Evolutionary conservation across 306 rosid species (phyloP).

Genomic region (Carpinus fangiana): DNA sequence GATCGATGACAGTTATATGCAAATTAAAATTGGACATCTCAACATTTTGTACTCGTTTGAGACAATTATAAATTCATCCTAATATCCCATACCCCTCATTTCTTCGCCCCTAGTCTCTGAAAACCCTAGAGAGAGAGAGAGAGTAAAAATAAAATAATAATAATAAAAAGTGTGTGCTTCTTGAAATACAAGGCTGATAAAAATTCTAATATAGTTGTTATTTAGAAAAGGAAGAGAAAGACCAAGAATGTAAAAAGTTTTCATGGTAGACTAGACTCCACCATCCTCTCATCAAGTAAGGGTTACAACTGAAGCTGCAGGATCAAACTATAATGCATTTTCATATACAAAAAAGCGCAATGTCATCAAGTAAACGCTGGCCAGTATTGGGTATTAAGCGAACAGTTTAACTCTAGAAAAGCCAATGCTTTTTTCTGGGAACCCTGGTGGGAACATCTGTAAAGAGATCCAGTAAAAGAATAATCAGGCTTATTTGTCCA

Average conservation of each 20-base stretch:
- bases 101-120: too few species aligned
- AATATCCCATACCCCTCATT: too few species aligned
- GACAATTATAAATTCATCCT: too few species aligned
- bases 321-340: background rate
- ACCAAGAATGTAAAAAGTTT: background rate
- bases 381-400: background rate
- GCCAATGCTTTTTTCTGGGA: constrained; percentile 79
- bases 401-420: constrained; percentile 53
- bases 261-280: background rate
- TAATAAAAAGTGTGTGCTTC: background rate
- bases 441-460: constrained; percentile 83
- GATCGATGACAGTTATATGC: too few species aligned
- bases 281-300: background rate
- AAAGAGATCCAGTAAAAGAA: constrained; percentile 18
- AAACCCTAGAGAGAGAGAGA: too few species aligned
- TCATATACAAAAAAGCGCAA: background rate
- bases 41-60: too few species aligned
- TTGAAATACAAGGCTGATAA: background rate
- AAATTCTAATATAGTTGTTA: background rate
- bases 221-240: background rate
- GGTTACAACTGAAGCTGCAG: background rate
- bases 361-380: background rate
- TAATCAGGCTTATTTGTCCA: constrained; percentile 17
- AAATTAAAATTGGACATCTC: too few species aligned
- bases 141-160: too few species aligned